Conservation (phyloP, 129 eudicot species). For the Heracleum sosnowskyi region DNA sequence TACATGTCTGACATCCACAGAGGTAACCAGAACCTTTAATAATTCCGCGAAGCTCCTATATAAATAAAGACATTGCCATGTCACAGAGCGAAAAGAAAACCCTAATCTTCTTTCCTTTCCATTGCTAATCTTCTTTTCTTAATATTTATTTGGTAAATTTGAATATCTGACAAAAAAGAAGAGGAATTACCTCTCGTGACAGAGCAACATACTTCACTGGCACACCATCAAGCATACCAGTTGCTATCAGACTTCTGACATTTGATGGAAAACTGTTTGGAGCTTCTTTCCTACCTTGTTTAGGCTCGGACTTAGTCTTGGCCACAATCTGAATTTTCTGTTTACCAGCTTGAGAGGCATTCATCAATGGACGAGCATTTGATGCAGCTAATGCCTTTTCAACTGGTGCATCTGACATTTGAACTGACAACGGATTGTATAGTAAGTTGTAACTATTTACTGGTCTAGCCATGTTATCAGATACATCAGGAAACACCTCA, state of each 20-base stretch:
- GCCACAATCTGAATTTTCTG: slow-evolving; percentile 19
- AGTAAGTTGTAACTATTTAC: slow-evolving; percentile 38
- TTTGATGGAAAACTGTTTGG: slow-evolving; percentile 90
- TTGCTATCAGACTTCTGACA: slow-evolving; percentile 75
- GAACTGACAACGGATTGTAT: slow-evolving; percentile 44
- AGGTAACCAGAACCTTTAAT: slow-evolving; percentile 88
- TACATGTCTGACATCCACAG: slow-evolving; percentile 74
- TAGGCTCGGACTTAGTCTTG: slow-evolving; percentile 49
- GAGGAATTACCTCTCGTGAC: slow-evolving; percentile 51
- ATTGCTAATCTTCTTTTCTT: background rate
- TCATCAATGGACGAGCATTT: slow-evolving; percentile 24
- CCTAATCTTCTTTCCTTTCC: background rate
- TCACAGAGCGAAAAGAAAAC: background rate
- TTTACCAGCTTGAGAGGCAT: slow-evolving; percentile 29
- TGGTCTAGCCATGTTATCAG: slow-evolving; percentile 43
- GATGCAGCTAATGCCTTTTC: slow-evolving; percentile 43
- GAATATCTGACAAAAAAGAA: background rate
- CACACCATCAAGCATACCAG: slow-evolving; percentile 86
- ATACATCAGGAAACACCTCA: slow-evolving; percentile 51
- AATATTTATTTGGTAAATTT: background rate
- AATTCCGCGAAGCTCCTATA: slow-evolving; percentile 69
- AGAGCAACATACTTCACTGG: slow-evolving; percentile 65
- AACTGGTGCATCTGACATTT: slow-evolving; percentile 27
- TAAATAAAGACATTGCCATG: background rate
- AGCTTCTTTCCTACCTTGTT: slow-evolving; percentile 59